Base-by-base conservation (phyloP, 441 rosid species). In the Gossypium lobatum region DNA sequence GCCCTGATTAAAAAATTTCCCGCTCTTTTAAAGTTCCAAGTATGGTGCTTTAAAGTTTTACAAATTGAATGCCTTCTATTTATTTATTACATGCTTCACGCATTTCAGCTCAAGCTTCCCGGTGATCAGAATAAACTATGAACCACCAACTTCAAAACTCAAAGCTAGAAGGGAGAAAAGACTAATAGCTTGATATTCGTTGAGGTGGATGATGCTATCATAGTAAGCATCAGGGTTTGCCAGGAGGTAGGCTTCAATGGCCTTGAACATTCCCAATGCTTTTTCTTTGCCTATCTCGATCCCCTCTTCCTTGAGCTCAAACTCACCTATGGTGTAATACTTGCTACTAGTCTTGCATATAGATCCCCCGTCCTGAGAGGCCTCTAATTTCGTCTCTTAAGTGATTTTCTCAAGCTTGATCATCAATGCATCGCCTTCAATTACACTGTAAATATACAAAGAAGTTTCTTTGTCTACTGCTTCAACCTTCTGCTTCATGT, bases 401-500 rank as follows among this genome's bases (percentile, higher is more conserved):
- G 53, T 1, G 46, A 68, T 68, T 28, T 68, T 68, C 46, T 68
- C 72, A 4, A 68, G 26, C 13, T 4, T 52, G 46, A 68, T 50
- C 26, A 2, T 2, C 75, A 77, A 45, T 1, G 4, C 45, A 53
- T 75, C 74, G 0, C 84, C 84, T 26, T 75, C 83, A 18, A 81
- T 59, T 16, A 75, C n/a, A 8, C 58, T 39, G 68, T 73, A 80
- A 26, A 1, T 1, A 4, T 50, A 28, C 6, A 3, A 2, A 2
- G 53, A 28, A 16, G 79, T 85, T 26, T 85, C 85, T 69, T 77
- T 75, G 70, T 82, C 90, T 6, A 85, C 5, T 3, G 17, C 77
- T 2, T 87, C 85, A 2, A 73, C 26, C 79, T 71, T 80, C n/a
- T 80, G 74, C 81, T 73, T 84, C 64, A 71, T 7, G n/a, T 39